A percentile compares a stretch with the other conserved stretches of the same genome.
Evolutionary conservation across 2,329 filamentous ascomycete genomes (phyloP).

Genomic region (Incumbomyces delicatus): DNA sequence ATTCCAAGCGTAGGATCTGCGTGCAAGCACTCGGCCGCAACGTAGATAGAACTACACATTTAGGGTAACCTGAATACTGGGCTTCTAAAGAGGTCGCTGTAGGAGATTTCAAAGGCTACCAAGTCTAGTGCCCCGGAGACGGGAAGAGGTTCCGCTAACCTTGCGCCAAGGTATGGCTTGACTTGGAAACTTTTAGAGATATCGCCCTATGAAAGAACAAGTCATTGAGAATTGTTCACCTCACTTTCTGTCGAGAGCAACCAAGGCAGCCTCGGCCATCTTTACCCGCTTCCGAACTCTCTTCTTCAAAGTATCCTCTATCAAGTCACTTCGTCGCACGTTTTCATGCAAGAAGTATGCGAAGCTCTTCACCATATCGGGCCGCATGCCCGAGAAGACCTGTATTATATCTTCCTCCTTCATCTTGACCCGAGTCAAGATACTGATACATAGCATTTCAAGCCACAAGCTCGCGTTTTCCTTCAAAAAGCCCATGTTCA

Average conservation of each 20-base stretch:
- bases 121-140: too few species aligned
- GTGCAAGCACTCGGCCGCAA: too few species aligned
- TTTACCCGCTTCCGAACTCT: slow-evolving; percentile 38
- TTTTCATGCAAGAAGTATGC: slow-evolving; percentile 72
- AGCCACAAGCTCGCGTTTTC: slow-evolving; percentile 67
- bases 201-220: too few species aligned
- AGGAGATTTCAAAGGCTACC: too few species aligned
- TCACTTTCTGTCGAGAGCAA: slow-evolving; percentile 17
- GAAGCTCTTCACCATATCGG: slow-evolving; percentile 61
- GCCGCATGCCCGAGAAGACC: slow-evolving; percentile 50
- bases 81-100: too few species aligned
- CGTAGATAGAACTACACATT: too few species aligned
- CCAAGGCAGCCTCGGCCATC: slow-evolving; percentile 29
- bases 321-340: slow-evolving; percentile 55
- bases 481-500: slow-evolving; percentile 72
- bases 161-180: too few species aligned
- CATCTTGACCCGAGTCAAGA: slow-evolving; percentile 56
- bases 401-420: slow-evolving; percentile 48
- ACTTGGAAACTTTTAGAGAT: too few species aligned
- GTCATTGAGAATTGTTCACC: too few species aligned
- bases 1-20: slow-evolving; percentile 7
- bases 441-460: slow-evolving; percentile 67
- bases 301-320: slow-evolving; percentile 38
- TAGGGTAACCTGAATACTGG: too few species aligned
- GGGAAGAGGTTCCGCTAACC: too few species aligned